These are phyloP conservation scores for Penicillium sp. DNA, from an alignment of 2,329 filamentous ascomycete genomes.

Conservation along the genomic window DNA sequence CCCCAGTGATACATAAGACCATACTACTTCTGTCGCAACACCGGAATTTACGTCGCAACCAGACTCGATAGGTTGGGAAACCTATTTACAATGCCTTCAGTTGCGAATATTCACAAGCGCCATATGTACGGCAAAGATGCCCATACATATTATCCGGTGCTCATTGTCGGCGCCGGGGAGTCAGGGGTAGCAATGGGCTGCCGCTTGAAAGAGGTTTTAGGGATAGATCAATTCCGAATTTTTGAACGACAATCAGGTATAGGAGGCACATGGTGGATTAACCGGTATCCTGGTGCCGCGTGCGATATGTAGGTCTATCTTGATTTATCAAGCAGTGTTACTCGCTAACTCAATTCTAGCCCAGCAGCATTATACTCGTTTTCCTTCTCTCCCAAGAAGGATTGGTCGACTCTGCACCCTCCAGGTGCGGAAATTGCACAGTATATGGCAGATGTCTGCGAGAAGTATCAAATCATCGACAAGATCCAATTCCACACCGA, in stretches of 20 bases:
- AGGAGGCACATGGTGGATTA: conserved; percentile 66
- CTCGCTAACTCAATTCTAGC: conserved; percentile 29
- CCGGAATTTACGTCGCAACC: too few species aligned
- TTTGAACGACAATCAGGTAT: conserved; percentile 60
- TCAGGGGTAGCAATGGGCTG: conserved; percentile 64
- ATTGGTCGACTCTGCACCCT: conserved; percentile 53
- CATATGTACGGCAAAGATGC: conserved; percentile 39
- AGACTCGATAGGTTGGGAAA: background rate
- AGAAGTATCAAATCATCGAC: conserved; percentile 53
- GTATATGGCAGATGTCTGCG: conserved; percentile 56
- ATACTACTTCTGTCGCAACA: too few species aligned
- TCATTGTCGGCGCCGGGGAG: conserved; percentile 63
- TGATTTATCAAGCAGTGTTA: background rate
- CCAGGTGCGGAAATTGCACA: conserved; percentile 51
- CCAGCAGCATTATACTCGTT: conserved; percentile 59
- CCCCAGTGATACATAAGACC: too few species aligned
- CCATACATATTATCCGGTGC: conserved; percentile 51
- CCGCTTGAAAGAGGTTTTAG: conserved; percentile 57
- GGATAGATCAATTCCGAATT: conserved; percentile 59
- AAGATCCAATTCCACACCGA: conserved; percentile 62
- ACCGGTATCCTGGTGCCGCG: conserved; percentile 60
- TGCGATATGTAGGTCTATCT: conserved; percentile 51
- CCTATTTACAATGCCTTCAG: conserved; percentile 24
- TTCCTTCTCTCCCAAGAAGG: conserved; percentile 54
- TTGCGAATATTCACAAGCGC: conserved; percentile 40